Conservation (phyloP, 2,329 filamentous ascomycete genomes). For the Ophiostoma montium region DNA sequence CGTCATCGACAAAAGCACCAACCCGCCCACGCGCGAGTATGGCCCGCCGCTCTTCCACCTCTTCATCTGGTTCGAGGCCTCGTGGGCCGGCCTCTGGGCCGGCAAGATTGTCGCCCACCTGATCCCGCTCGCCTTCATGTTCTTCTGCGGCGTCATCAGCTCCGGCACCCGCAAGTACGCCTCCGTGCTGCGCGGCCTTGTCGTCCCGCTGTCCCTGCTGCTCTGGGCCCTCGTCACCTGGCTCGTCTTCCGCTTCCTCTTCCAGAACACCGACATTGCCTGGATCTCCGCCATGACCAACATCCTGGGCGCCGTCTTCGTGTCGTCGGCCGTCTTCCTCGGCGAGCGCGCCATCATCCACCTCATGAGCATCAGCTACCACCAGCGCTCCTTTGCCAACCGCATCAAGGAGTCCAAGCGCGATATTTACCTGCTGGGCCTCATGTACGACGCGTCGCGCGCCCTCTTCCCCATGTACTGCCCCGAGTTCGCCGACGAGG, state of each 20-base stretch:
- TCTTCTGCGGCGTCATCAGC: conserved; percentile 54
- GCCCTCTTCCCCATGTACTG: conserved; percentile 87
- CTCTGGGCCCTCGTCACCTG: conserved; percentile 52
- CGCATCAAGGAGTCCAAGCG: conserved; percentile 83
- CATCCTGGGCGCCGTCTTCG: conserved; percentile 52
- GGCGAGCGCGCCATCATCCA: conserved; percentile 69
- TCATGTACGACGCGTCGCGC: conserved; percentile 83
- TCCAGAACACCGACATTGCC: conserved; percentile 25
- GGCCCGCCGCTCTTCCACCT: conserved; percentile 43
- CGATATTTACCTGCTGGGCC: conserved; percentile 64
- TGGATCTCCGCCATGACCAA: conserved; percentile 48
- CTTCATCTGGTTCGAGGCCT: conserved; percentile 55
- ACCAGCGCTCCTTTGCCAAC: conserved; percentile 68
- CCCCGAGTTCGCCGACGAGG: conserved; percentile 77
- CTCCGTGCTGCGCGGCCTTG: conserved; percentile 46
- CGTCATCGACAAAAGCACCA: conserved; percentile 9
- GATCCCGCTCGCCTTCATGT: conserved; percentile 50
- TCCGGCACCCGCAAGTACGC: conserved; percentile 58
- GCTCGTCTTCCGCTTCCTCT: conserved; percentile 46
- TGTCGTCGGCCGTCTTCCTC: conserved; percentile 56
- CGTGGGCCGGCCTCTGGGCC: conserved; percentile 54
- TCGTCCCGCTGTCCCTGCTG: conserved; percentile 53
- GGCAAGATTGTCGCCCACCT: conserved; percentile 50
- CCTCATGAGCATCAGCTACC: conserved; percentile 73
- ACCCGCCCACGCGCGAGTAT: conserved; percentile 13